Evolutionary conservation across 306 rosid species (phyloP), one percentile per base, ranked within the genome.

Genomic region (Pyrus betulifolia): DNA sequence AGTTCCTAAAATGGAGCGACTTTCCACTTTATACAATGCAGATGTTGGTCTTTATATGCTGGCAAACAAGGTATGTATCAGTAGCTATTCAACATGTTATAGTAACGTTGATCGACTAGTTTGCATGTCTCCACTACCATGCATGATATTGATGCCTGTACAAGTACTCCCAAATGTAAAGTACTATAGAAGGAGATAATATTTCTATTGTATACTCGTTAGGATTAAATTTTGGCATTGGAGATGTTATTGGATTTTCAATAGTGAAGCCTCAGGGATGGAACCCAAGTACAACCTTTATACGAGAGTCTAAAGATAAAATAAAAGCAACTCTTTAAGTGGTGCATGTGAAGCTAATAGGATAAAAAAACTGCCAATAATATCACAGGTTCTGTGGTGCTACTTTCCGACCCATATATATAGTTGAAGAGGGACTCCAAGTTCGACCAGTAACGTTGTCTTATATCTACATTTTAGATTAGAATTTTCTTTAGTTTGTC

Each of bases 1-100:
- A 7, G 28, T 76, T 82, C 96, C 96, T 64, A 84, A 88, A 83
- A 91, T 96, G 99, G 97, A 96, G 93, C 88, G 99, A 78, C 93
- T 96, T 21, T 96, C 99, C 5, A 96, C 99, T 38, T 84, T 96
- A 40, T 96, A 96, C 82, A 96, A 96, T 83, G 99, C 99, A 69
- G 99, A 96, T 81, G 99, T 96, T 63, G 99, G 99, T 88, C 98
- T 96, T 79, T 92, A 91, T 89, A 96, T 96, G 99, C 99, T 96
- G 18, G 99, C 99, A 72, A 96, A 93, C 85, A 96, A 96, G 99
- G 99, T 96, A 86, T 35, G 81, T 21, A 33, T 58, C 61, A 63
- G 38, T 66, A 54, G 64, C 60, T 78, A 44, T 62, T 78, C 46
- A 58, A 69, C 9, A 17, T 55, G 12, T 31, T 31, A 31, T 33